Evolutionary conservation across 805 yeast genomes (phyloP), one percentile per base, ranked within the genome.

Genomic region (Pichia insulana): DNA sequence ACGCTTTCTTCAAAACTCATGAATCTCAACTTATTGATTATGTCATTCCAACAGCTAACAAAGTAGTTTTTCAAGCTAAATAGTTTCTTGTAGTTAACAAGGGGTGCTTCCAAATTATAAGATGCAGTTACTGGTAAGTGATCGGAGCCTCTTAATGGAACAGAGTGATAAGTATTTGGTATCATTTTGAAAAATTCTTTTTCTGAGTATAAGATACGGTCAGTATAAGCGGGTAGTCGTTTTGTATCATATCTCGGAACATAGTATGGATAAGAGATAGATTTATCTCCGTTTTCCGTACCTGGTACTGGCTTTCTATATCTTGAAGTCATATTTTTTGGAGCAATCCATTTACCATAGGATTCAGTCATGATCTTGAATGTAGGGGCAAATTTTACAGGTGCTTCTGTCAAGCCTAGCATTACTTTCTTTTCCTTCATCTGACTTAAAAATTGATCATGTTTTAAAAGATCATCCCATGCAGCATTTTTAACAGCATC

Each of bases 151-250:
- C 39, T 37, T 5, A 61, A 43, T 0, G 53, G 52, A 6, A 59
- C 50, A 0, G 51, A 36, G 26, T 55, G 51, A 22, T 61, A 55
- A 2, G 46, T 19, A 2, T 40, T 26, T 26, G 51, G 56, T 15
- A 31, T 46, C 27, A 50, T 38, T 18, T 38, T 30, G 16, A 47
- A 36, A 7, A 47, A 51, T 3, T 59, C 18, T 6, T 44, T 34
- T 18, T 44, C 58, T 1, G 69, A 57, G 53, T 61, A 69, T 17
- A 77, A 52, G 3, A 78, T 67, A 27, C 84, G 63, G 47, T 78
- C 84, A 0, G 83, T 76, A 53, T 77, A 78, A 1, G 81, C 73
- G 0, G 84, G 83, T 7, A 62, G 56, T 37, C 83, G 60, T 16
- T 52, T 57, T 4, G 50, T 35, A 39, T 65, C 66, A 34, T 56